Evolutionary conservation across 495 filamentous ascomycete genomes (phyloP), one percentile per base, ranked within the genome.

Genomic region (Hypoxylon rickii): DNA sequence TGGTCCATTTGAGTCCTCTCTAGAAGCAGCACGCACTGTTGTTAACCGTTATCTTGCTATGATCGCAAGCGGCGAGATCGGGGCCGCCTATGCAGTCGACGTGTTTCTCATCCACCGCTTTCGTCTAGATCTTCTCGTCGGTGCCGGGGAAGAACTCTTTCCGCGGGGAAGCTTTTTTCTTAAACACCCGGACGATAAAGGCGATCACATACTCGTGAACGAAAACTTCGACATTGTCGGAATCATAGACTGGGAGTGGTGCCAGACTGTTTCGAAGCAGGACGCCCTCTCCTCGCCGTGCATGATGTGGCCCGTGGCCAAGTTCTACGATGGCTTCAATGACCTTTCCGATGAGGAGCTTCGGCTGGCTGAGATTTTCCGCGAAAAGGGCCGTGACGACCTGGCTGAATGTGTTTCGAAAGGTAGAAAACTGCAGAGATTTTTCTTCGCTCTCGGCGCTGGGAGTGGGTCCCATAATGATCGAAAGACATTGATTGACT

Each of bases 271-370:
- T 12, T n/a, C 32, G 10, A 6, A n/a, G 13, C 3, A n/a, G 13
- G 32, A 34, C 3, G 32, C 32, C 4, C 13, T 34, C 43, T 71
- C 66, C 56, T 73, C 73, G 1, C 73, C 73, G 1, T 68, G 71
- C 21, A 69, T 73, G 61, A 63, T 78, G 51, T 71, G 71, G 55
- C 73, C 73, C 0, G 72, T 78, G 32, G 66, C 40, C 7, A 66
- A 71, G 13, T 78, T 78, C 46, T 77, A 76, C 52, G 45, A 69
- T 1, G 71, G 72, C 1, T 51, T 6, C 15, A 75, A 76, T 53
- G 36, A 51, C 12, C 60, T 75, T 5, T 58, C 66, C 0, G 59
- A 73, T 15, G 70, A 76, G 21, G 74, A 74, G 57, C 11, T 61
- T 4, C 44, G 42, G 22, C 70, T 76, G 34, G 70, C 72, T 5